Conservation (phyloP, 768 basidiomycete species). For the Lactifluus piperatus region DNA sequence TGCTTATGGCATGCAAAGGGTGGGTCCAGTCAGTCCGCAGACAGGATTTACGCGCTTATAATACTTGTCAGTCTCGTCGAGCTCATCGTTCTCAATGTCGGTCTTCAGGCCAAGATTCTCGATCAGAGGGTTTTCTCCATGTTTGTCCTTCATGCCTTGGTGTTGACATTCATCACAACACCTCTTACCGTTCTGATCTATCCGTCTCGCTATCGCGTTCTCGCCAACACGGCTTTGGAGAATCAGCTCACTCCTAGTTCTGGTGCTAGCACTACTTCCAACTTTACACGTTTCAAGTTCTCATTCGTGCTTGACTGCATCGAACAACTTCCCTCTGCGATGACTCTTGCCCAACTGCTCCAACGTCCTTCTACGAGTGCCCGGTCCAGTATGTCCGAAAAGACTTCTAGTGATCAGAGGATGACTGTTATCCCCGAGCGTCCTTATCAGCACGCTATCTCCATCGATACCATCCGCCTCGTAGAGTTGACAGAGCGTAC, state of each 20-base stretch:
- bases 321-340: slow-evolving; percentile 72
- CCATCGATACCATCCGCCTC: slow-evolving; percentile 74
- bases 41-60: not conserved
- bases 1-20: slow-evolving; percentile 90
- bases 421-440: not conserved
- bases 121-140: slow-evolving; percentile 70
- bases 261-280: not conserved
- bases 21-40: slow-evolving; percentile 26
- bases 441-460: slow-evolving; percentile 28
- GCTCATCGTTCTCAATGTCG: slow-evolving; percentile 88
- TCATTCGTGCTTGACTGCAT: slow-evolving; percentile 72
- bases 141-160: slow-evolving; percentile 74
- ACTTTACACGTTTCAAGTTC: slow-evolving; percentile 48
- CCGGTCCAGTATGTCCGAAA: not conserved
- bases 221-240: slow-evolving; percentile 21
- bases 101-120: slow-evolving; percentile 57
- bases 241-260: slow-evolving; percentile 11
- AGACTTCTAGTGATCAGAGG: not conserved
- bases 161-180: slow-evolving; percentile 78
- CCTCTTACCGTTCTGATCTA: slow-evolving; percentile 75
- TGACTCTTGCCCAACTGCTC: slow-evolving; percentile 73
- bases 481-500: slow-evolving; percentile 86
- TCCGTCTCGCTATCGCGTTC: slow-evolving; percentile 49
- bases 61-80: slow-evolving; percentile 51
- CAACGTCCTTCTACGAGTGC: slow-evolving; percentile 28